phyloP scores from a whole-genome alignment of 2,329 filamentous ascomycete species.

The Huntiella bhutanensis region DNA sequence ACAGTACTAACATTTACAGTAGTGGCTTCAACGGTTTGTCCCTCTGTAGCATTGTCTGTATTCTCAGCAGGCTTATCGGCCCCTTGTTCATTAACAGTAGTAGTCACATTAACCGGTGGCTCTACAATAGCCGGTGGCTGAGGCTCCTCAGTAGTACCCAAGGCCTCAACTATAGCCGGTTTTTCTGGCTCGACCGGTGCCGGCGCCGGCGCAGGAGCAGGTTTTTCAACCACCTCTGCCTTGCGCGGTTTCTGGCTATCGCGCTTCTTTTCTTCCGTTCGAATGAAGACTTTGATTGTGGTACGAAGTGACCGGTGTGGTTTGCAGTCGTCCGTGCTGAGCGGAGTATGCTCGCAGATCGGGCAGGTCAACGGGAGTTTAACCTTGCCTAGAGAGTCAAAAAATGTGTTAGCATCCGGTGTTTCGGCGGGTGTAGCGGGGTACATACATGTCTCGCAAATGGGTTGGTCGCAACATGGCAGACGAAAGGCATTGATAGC shows the following conservation, averaged over 20 bases:
- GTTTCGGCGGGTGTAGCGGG: slow-evolving; percentile 3
- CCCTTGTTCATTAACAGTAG: neutral
- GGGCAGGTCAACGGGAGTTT: slow-evolving; percentile 65
- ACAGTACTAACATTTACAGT: no score
- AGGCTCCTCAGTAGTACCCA: slow-evolving; percentile 1
- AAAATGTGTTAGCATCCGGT: neutral
- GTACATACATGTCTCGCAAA: slow-evolving; percentile 69
- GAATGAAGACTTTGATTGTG: slow-evolving; percentile 78
- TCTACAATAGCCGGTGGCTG: neutral
- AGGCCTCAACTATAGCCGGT: slow-evolving; percentile 7
- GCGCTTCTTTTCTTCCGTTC: slow-evolving; percentile 78
- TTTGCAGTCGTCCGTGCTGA: slow-evolving; percentile 72
- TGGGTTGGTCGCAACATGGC: slow-evolving; percentile 86
- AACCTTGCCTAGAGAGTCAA: slow-evolving; percentile 41
- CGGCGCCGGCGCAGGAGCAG: neutral
- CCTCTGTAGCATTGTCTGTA: neutral
- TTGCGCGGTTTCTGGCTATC: slow-evolving; percentile 42
- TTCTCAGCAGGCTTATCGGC: neutral
- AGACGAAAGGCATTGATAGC: slow-evolving; percentile 80
- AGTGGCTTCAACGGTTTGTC: no score
- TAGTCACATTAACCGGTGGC: slow-evolving; percentile 4
- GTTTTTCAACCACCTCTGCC: slow-evolving; percentile 9
- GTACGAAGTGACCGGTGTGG: slow-evolving; percentile 80
- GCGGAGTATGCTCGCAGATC: slow-evolving; percentile 78
- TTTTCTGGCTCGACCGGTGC: slow-evolving; percentile 13